Base-by-base conservation (phyloP, 345 rosid species). In the Anacardium occidentale region DNA sequence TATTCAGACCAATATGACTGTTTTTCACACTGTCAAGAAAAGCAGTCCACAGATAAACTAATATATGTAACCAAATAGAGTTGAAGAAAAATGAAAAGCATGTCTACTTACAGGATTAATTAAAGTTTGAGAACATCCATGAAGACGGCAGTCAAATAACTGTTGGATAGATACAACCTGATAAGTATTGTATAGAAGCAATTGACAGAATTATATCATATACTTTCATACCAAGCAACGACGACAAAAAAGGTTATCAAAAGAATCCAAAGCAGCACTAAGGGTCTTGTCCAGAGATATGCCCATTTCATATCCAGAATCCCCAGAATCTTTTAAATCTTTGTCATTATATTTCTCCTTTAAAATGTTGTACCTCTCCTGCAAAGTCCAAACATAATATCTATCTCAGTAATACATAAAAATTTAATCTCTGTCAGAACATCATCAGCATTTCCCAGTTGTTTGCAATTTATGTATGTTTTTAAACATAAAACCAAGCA, bases 71-170 rank as follows among this genome's bases (percentile, higher is more conserved):
- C 52, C 11, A 22, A 6, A 65, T 42, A 52, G 29, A 50, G 65
- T 37, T 47, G 44, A 7, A 20, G 45, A 48, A 74, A 61, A 54
- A n/a, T 60, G 21, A 64, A 37, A 56, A 62, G 13, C 6, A 44
- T 21, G 21, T 75, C 71, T 62, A 81, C 98, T 92, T 84, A 95
- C 99, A 69, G 96, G 93, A 79, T 76, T 78, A 58, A 92, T 85
- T 80, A 92, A 60, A 76, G 88, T 80, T 83, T 95, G 99, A 42
- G 99, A 92, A 78, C 99, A 92, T 71, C 98, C 99, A 88, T 95
- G 99, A 71, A 95, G 89, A 77, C 96, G 96, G 77, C 98, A 95
- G 80, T 95, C 99, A 87, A 95, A 95, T 57, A 92, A 83, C 99
- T 95, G 94, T 80, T 79, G 62, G 65, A 70, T 50, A 73, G 48